A percentile compares a stretch with the other conserved stretches of the same genome.
Conservation (phyloP, 2,329 filamentous ascomycete genomes). For the Epichloe festucae region DNA sequence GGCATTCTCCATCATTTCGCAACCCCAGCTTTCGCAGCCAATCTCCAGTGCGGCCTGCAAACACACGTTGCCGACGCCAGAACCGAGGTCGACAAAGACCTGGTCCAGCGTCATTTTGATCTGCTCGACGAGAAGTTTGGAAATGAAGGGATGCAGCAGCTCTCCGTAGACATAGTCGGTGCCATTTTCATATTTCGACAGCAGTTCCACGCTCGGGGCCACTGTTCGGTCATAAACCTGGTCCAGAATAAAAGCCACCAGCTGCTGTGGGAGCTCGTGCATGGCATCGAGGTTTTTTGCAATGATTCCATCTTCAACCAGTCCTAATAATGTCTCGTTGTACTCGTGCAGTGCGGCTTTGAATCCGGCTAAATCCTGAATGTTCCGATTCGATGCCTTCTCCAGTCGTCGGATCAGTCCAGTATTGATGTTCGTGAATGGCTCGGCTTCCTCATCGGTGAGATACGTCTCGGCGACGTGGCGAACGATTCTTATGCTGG, state of each 20-base stretch:
- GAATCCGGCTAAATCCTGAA: slow-evolving; percentile 54
- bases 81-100: slow-evolving; percentile 88
- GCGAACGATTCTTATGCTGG: slow-evolving; percentile 57
- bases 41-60: slow-evolving; percentile 87
- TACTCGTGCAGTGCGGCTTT: slow-evolving; percentile 60
- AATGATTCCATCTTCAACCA: slow-evolving; percentile 59
- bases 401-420: slow-evolving; percentile 69
- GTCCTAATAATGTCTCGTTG: slow-evolving; percentile 54
- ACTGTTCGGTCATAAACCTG: slow-evolving; percentile 91
- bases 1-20: slow-evolving; percentile 89
- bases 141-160: slow-evolving; percentile 71
- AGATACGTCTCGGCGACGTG: slow-evolving; percentile 67
- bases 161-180: slow-evolving; percentile 94
- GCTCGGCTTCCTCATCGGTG: slow-evolving; percentile 50
- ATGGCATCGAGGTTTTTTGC: slow-evolving; percentile 54
- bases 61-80: slow-evolving; percentile 90
- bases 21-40: slow-evolving; percentile 90
- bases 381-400: slow-evolving; percentile 56
- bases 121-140: slow-evolving; percentile 64
- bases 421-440: slow-evolving; percentile 57
- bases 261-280: slow-evolving; percentile 55
- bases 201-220: slow-evolving; percentile 71
- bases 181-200: slow-evolving; percentile 78
- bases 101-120: slow-evolving; percentile 68
- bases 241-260: slow-evolving; percentile 68